Conservation (phyloP, 2,329 filamentous ascomycete species). For the Coleophoma crateriformis region DNA sequence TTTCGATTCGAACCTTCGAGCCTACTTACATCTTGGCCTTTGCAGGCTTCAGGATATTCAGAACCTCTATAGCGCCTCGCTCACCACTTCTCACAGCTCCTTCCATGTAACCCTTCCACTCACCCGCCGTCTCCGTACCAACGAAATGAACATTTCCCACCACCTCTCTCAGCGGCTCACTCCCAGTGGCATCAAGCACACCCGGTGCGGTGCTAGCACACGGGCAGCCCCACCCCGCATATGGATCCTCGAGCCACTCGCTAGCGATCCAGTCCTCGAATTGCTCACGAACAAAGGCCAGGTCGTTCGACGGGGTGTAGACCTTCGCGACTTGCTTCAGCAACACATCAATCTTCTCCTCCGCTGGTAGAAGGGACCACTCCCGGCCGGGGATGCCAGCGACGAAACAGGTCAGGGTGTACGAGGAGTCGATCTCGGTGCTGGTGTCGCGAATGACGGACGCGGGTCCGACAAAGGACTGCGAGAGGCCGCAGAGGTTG, state of each 20-base stretch:
- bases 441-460: conserved; percentile 39
- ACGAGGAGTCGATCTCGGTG: conserved; percentile 20
- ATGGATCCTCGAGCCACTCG: neutral
- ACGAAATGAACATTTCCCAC: conserved; percentile 43
- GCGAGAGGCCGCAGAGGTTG: conserved; percentile 39
- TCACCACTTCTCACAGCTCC: conserved; percentile 46
- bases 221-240: conserved; percentile 31
- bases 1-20: neutral
- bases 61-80: conserved; percentile 39
- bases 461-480: conserved; percentile 40
- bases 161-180: conserved; percentile 27
- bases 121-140: conserved; percentile 45
- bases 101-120: conserved; percentile 56
- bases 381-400: conserved; percentile 26
- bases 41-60: conserved; percentile 11
- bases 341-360: conserved; percentile 12
- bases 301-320: neutral
- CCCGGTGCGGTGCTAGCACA: conserved; percentile 32
- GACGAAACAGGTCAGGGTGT: conserved; percentile 35
- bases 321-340: conserved; percentile 8
- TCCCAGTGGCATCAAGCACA: conserved; percentile 27
- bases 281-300: neutral
- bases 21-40: neutral
- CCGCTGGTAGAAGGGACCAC: conserved; percentile 22
- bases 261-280: neutral